Evolutionary conservation across 1,284 basidiomycete species (phyloP).

Genomic region (Pyrrhoderma noxium): DNA sequence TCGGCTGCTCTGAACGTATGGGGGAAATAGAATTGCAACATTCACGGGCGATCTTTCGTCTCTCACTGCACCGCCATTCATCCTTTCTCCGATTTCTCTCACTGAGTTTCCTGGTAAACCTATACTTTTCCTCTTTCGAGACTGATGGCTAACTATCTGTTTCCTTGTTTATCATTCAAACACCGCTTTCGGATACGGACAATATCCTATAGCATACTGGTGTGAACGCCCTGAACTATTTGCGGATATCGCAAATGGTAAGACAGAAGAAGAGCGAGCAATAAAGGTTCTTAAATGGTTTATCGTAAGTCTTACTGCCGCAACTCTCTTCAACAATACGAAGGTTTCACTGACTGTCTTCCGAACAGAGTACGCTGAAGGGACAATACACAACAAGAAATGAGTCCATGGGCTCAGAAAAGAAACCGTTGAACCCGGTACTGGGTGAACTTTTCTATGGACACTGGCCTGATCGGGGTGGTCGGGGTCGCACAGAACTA

Average conservation of each 20-base stretch:
- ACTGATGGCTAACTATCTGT: no score
- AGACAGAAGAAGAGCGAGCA: slow-evolving; percentile 63
- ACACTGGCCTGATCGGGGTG: slow-evolving; percentile 75
- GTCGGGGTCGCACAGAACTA: slow-evolving; percentile 79
- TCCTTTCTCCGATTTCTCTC: slow-evolving; percentile 78
- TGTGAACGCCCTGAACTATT: slow-evolving; percentile 84
- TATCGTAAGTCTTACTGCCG: slow-evolving; percentile 48
- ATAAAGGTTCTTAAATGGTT: slow-evolving; percentile 85
- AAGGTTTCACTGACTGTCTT: neutral
- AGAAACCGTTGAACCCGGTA: slow-evolving; percentile 96
- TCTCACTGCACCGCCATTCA: slow-evolving; percentile 93
- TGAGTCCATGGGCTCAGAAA: slow-evolving; percentile 92
- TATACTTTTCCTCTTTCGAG: neutral
- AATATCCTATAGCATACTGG: slow-evolving; percentile 79
- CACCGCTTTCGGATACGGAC: no score
- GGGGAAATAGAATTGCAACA: slow-evolving; percentile 54
- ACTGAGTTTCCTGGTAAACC: slow-evolving; percentile 81
- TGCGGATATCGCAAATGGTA: slow-evolving; percentile 73
- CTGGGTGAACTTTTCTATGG: slow-evolving; percentile 96
- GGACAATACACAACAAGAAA: slow-evolving; percentile 93
- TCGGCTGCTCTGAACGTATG: neutral
- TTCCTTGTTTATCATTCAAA: no score
- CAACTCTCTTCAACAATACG: neutral
- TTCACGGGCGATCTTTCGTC: slow-evolving; percentile 90
- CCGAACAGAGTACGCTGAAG: slow-evolving; percentile 72